phyloP scores from a whole-genome alignment of 345 rosid species.

The Rhodamnia argentea region DNA sequence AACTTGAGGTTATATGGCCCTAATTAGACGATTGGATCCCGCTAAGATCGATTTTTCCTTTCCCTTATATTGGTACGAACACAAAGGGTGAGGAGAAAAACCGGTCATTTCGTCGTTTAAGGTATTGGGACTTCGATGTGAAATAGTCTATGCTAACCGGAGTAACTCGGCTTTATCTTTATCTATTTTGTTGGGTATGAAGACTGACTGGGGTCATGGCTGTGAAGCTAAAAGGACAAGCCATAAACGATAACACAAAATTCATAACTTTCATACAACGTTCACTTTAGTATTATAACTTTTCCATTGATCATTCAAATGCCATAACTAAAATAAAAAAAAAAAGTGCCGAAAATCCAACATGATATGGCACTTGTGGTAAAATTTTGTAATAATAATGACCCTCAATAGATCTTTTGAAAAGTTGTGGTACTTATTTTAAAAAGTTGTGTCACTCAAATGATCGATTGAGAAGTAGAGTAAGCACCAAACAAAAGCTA shows the following conservation, averaged over 20 bases:
- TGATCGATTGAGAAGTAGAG: not conserved
- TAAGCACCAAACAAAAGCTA: accelerated
- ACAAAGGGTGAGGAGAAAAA: not conserved
- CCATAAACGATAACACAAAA: not conserved
- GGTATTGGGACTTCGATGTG: not conserved
- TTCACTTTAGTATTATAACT: too few relatives aligned
- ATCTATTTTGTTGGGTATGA: not conserved
- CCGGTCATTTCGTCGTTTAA: not conserved
- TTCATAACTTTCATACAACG: not conserved
- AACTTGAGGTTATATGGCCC: not conserved
- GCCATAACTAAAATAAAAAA: not conserved
- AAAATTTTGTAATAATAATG: not conserved
- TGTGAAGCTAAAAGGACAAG: not conserved
- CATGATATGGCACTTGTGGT: not conserved
- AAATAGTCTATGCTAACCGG: not conserved
- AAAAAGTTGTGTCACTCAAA: not conserved
- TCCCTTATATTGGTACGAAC: not conserved
- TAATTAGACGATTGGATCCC: not conserved
- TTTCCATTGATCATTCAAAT: not conserved
- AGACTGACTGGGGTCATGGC: accelerated
- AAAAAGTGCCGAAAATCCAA: not conserved
- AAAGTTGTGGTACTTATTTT: not conserved
- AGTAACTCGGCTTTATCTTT: not conserved
- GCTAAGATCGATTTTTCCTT: not conserved
- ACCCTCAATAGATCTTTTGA: not conserved